These are phyloP conservation scores for Neltuma alba DNA, from an alignment of 306 rosid species.

Conservation along the genomic window DNA sequence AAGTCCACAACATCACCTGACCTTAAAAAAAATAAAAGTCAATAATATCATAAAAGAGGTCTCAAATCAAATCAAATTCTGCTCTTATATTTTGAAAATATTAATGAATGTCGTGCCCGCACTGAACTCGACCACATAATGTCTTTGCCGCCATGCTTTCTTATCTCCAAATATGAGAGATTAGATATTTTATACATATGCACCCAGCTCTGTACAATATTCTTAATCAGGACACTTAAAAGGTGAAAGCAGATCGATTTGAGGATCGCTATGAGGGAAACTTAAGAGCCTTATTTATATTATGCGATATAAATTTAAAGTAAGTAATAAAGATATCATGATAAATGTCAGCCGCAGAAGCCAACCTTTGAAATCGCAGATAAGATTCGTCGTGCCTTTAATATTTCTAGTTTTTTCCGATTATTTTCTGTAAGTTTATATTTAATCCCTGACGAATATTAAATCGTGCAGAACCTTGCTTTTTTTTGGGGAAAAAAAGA, in stretches of 20 bases:
- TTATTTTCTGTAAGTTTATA: not conserved
- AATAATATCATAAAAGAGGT: too few relatives aligned
- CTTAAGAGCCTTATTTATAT: not conserved
- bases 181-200: not conserved
- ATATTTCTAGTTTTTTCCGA: not conserved
- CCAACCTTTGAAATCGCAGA: not conserved
- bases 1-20: too few relatives aligned
- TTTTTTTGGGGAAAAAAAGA: too few relatives aligned
- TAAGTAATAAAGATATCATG: not conserved
- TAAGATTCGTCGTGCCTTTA: not conserved
- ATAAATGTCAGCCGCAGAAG: not conserved
- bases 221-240: not conserved
- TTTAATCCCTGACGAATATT: not conserved
- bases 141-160: not conserved
- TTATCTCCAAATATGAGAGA: not conserved
- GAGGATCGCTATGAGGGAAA: not conserved
- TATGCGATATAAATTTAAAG: not conserved
- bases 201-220: not conserved
- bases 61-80: too few relatives aligned
- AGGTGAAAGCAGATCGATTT: not conserved
- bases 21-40: too few relatives aligned
- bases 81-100: too few relatives aligned
- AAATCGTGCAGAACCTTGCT: not conserved
- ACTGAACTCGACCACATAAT: too few relatives aligned
- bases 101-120: too few relatives aligned